A percentile compares a stretch with the other conserved stretches of the same genome.
Conservation (phyloP, 495 filamentous ascomycete genomes). For the Eremomyces bilateralis region DNA sequence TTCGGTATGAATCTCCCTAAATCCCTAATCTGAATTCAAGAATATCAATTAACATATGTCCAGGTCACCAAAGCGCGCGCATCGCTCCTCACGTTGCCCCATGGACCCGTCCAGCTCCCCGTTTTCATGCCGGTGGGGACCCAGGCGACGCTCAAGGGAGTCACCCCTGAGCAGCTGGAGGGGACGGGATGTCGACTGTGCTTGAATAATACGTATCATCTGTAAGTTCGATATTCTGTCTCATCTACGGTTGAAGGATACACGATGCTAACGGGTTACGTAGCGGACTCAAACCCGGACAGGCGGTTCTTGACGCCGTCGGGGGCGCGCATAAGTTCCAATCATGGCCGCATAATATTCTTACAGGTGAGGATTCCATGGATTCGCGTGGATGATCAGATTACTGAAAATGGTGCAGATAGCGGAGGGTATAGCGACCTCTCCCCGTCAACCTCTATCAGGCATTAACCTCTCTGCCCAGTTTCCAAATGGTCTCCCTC, state of each 20-base stretch:
- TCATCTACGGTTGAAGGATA: constrained; percentile 9
- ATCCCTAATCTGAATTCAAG: not conserved
- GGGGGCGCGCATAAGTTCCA: constrained; percentile 88
- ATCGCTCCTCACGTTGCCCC: constrained; percentile 71
- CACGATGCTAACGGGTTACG: too few species aligned
- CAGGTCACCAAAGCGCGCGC: constrained; percentile 91
- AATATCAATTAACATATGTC: not conserved
- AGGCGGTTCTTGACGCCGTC: constrained; percentile 62
- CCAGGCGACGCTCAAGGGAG: constrained; percentile 86
- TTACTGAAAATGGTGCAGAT: constrained; percentile 26
- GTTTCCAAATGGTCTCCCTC: constrained; percentile 96
- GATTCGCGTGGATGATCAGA: not conserved
- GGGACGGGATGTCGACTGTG: constrained; percentile 75
- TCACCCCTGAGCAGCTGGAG: constrained; percentile 82
- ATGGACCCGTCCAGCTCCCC: constrained; percentile 73
- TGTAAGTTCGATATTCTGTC: constrained; percentile 21
- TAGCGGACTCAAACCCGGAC: constrained; percentile 86
- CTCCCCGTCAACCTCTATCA: constrained; percentile 2
- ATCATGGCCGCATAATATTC: constrained; percentile 83
- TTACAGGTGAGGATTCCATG: constrained; percentile 31
- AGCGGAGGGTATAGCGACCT: constrained; percentile 54
- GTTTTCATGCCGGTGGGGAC: constrained; percentile 98
- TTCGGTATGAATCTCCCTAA: constrained; percentile 35
- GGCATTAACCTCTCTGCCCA: constrained; percentile 14
- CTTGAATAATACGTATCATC: constrained; percentile 93